Evolutionary conservation across 1,284 basidiomycete genomes (phyloP).

Genomic region (Fomitopsis palustris): DNA sequence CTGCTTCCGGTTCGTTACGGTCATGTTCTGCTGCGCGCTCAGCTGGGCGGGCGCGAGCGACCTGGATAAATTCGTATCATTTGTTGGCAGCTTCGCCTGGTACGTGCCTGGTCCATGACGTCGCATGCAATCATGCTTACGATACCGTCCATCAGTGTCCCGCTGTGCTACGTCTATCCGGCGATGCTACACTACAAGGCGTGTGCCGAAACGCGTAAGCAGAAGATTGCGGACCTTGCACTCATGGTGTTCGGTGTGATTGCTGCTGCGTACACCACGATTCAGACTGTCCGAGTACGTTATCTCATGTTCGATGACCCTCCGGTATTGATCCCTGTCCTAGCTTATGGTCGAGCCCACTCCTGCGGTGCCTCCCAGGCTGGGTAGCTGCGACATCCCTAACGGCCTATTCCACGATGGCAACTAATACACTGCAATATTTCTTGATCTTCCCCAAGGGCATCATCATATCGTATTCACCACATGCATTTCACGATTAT

Average conservation of each 20-base stretch:
- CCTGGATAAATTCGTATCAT: conserved; percentile 95
- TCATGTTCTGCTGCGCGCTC: conserved; percentile 72
- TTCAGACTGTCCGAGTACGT: conserved; percentile 72
- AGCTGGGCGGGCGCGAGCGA: conserved; percentile 87
- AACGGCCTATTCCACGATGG: background rate
- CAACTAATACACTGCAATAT: background rate
- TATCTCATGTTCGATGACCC: background rate
- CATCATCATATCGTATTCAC: background rate
- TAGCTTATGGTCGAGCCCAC: conserved; percentile 36
- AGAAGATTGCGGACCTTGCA: conserved; percentile 73
- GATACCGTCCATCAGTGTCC: conserved; percentile 56
- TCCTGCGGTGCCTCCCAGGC: conserved; percentile 21
- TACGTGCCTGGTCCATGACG: conserved; percentile 36
- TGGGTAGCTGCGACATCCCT: conserved; percentile 25
- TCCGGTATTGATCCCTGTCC: background rate
- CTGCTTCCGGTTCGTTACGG: conserved; percentile 76
- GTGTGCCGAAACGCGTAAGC: conserved; percentile 68
- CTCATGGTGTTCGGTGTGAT: conserved; percentile 81
- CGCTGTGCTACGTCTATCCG: conserved; percentile 92
- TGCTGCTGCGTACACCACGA: conserved; percentile 85
- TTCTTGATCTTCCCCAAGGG: background rate
- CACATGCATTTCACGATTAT: background rate
- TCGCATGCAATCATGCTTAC: background rate
- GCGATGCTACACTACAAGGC: conserved; percentile 93
- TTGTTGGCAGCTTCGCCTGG: conserved; percentile 95